Evolutionary conservation across 2,329 filamentous ascomycete species (phyloP), one percentile per base, ranked within the genome.

Genomic region (Penicillium griseofulvum): DNA sequence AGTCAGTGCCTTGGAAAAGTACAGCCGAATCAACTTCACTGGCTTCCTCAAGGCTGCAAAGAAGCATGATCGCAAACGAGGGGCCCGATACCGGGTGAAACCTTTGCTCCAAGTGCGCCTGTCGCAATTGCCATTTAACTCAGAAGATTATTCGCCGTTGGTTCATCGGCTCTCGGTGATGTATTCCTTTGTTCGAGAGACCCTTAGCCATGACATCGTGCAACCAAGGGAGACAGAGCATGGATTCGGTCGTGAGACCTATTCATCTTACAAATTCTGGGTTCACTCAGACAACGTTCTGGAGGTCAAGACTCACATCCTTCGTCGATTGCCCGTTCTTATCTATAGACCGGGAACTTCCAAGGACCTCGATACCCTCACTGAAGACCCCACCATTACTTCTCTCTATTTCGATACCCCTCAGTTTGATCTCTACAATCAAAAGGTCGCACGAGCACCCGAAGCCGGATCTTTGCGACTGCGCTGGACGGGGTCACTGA

Each of bases 11-110:
- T 83, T 99, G 64, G 94, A 96, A 76, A 94, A 90, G 74, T 99
- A 94, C 77, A 94, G 91, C 74, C 89, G 88, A 61, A 87, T 97
- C 78, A 99, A 99, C 78, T 99, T 97, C 75, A 96, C 94, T 6
- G 94, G 91, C 45, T 96, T 97, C 76, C 83, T 97, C 70, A 99
- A 99, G 81, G 96, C 96, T 45, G 91, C 91, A 54, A 99, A 99
- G 85, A 99, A 99, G 78, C 94, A 99, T 76, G 94, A 99, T 76
- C 89, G 94, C 63, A 95, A 93, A 78, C 84, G 93, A 63, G 92
- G 92, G 53, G 83, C 86, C 62, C 83, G 86, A 50, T 97, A 97
- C 79, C 90, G 88, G 72, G 89, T 97, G 64, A 86, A 91, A 24
- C 92, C 94, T 28, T 87, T 97, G 79, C 87, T 97, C 76, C 90